These are phyloP conservation scores for Xylaria scruposa DNA, from an alignment of 495 filamentous ascomycete species.

Conservation along the genomic window DNA sequence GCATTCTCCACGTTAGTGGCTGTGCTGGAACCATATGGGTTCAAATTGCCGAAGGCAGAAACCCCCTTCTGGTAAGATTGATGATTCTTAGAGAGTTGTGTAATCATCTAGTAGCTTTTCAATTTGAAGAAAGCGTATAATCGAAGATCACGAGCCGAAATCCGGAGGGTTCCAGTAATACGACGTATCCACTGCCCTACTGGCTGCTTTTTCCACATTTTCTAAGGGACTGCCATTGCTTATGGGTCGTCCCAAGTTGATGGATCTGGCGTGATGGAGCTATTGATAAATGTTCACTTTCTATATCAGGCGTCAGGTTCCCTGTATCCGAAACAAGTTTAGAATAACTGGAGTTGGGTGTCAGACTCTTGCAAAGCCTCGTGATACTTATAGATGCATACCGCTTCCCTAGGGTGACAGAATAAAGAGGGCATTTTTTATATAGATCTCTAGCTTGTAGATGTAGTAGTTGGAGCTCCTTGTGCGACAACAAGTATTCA, in stretches of 20 bases:
- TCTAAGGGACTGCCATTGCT: background rate
- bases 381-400: no score
- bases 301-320: background rate
- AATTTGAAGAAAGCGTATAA: background rate
- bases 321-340: background rate
- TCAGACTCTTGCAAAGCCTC: no score
- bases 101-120: background rate
- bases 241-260: background rate
- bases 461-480: no score
- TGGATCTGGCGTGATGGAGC: background rate
- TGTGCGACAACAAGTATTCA: no score
- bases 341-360: background rate
- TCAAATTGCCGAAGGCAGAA: background rate
- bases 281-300: background rate
- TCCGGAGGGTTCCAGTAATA: background rate
- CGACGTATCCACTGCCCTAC: background rate
- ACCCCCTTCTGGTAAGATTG: background rate
- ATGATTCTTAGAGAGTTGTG: background rate
- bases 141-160: background rate
- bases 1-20: background rate
- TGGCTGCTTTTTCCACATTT: background rate
- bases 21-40: background rate
- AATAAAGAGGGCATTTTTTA: no score
- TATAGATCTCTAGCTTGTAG: no score
- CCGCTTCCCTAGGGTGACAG: no score